These are phyloP conservation scores for Lasiosphaeria ovina DNA, from an alignment of 495 filamentous ascomycete genomes.

Conservation along the genomic window DNA sequence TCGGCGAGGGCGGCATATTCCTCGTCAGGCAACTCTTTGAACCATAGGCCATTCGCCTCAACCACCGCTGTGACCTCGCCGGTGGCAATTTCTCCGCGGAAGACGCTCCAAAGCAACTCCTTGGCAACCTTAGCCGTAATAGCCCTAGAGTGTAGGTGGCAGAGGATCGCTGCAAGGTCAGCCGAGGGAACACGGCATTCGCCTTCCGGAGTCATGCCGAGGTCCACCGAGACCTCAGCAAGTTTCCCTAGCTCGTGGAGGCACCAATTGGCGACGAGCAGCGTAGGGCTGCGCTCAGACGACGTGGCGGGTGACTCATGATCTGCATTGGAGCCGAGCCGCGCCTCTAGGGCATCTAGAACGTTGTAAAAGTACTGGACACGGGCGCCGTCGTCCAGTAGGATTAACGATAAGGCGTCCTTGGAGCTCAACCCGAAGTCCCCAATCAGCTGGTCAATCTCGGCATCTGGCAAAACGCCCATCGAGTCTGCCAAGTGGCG, in stretches of 20 bases:
- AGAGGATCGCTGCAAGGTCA: conserved; percentile 66
- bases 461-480: conserved; percentile 67
- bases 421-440: conserved; percentile 70
- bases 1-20: conserved; percentile 60
- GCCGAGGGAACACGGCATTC: conserved; percentile 52
- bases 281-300: conserved; percentile 21
- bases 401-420: conserved; percentile 79
- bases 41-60: conserved; percentile 61
- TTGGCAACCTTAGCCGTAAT: conserved; percentile 81
- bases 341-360: conserved; percentile 51
- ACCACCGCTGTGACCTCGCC: conserved; percentile 59
- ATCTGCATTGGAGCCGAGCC: conserved; percentile 33
- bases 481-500: conserved; percentile 56
- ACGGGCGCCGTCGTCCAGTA: conserved; percentile 75
- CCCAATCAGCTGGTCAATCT: conserved; percentile 56
- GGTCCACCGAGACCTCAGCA: conserved; percentile 33
- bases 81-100: conserved; percentile 36
- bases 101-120: conserved; percentile 62
- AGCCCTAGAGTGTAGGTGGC: conserved; percentile 57
- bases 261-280: conserved; percentile 65
- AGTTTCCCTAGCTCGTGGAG: conserved; percentile 87
- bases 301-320: conserved; percentile 15
- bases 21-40: conserved; percentile 57
- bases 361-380: conserved; percentile 81
- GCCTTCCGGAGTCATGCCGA: conserved; percentile 40